Percentiles rank a stretch among this genome's conserved stretches.
Evolutionary conservation across 1,139 yeast species (phyloP).

Genomic region (Saccharomyces hybrid): DNA sequence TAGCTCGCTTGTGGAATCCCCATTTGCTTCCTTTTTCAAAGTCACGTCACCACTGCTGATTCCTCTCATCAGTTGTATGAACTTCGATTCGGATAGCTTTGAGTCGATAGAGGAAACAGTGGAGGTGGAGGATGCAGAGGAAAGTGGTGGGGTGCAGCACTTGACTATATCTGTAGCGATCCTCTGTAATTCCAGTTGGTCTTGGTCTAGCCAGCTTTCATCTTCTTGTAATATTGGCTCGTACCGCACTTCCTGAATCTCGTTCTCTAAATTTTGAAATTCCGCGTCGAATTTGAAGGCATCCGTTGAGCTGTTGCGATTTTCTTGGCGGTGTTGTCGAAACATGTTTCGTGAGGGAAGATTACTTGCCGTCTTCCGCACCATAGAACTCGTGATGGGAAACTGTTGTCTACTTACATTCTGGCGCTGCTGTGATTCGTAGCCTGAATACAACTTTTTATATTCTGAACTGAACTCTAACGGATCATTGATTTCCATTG

Average conservation of each 20-base stretch:
- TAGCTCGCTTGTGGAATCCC: not conserved
- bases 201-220: constrained; percentile 11
- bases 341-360: not conserved
- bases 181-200: constrained; percentile 22
- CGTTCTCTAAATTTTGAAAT: constrained; percentile 20
- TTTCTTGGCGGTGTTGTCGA: not conserved
- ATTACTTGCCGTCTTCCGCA: not conserved
- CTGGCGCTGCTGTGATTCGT: constrained; percentile 14
- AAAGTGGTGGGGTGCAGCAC: not conserved
- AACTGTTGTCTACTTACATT: not conserved
- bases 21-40: constrained; percentile 16
- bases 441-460: constrained; percentile 20
- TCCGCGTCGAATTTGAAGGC: constrained; percentile 14
- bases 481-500: constrained; percentile 26
- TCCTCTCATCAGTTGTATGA: constrained; percentile 26
- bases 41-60: constrained; percentile 30
- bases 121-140: constrained; percentile 12
- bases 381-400: not conserved
- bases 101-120: constrained; percentile 13
- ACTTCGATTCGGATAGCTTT: constrained; percentile 25
- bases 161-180: constrained; percentile 24
- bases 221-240: not conserved
- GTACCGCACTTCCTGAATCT: constrained; percentile 10
- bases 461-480: constrained; percentile 25
- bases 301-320: constrained; percentile 5